These are phyloP conservation scores for Russula emetica DNA, from an alignment of 768 basidiomycete genomes.

Conservation along the genomic window DNA sequence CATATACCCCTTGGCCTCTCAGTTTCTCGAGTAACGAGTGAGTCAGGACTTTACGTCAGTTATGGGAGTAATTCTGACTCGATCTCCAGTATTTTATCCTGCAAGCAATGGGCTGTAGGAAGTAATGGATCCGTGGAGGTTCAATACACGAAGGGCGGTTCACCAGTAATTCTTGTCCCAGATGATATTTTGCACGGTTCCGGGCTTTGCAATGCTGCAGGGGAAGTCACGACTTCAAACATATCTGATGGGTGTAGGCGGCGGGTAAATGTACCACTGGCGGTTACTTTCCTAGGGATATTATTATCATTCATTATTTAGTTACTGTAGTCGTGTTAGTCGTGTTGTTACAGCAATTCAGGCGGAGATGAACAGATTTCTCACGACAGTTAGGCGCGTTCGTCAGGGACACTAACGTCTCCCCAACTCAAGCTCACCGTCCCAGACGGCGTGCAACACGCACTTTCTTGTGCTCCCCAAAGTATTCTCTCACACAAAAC, in stretches of 20 bases:
- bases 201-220: constrained; percentile 36
- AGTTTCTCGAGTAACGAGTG: constrained; percentile 55
- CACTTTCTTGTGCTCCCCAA: constrained; percentile 20
- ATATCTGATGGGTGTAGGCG: not conserved
- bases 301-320: not conserved
- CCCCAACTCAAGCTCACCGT: constrained; percentile 28
- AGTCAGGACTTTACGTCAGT: constrained; percentile 29
- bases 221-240: not conserved
- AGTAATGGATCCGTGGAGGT: constrained; percentile 58
- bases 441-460: constrained; percentile 28
- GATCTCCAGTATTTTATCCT: constrained; percentile 53
- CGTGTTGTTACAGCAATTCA: constrained; percentile 5
- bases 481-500: constrained; percentile 33
- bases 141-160: constrained; percentile 61
- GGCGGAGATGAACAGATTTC: constrained; percentile 17
- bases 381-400: constrained; percentile 16
- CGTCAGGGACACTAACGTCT: constrained; percentile 9
- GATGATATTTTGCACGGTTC: constrained; percentile 36
- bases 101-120: constrained; percentile 64
- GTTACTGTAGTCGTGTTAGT: not conserved
- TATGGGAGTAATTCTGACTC: constrained; percentile 6
- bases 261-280: not conserved
- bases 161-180: constrained; percentile 53
- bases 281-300: not conserved
- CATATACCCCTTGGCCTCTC: constrained; percentile 50